Base-by-base conservation (phyloP, 225 moss, liverwort and hornwort species). In the Sphagnum tenellum region DNA sequence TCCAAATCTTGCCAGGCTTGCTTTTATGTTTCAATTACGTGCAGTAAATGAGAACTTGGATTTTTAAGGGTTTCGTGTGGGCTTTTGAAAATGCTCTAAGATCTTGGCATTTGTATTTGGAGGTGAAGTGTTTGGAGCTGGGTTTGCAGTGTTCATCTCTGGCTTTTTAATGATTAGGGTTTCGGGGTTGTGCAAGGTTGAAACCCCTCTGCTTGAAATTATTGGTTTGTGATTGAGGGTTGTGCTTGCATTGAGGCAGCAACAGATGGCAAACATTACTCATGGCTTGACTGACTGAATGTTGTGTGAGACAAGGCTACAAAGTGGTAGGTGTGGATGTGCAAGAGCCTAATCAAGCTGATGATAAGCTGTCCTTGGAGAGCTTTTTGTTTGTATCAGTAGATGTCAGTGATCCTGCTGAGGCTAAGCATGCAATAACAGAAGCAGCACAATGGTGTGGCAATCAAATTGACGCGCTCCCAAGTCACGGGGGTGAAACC, bases 271-370 rank as follows among this genome's bases (percentile, higher is more conserved):
- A 59, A 71, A 46, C 11, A 60, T 49, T 56, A 13, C 52, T 67
- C 45, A 11, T 6, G 11, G 12, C 12, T 9, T 9, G 47, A 12
- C 5, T 29, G 11, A 12, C 50, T 65, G 3, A 7, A 48, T 67
- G 64, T 29, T 29, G 29, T 29, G 29, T 29, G 29, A 29, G 8
- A 63, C 70, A 86, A 82, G 86, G 86, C 50, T 86, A 83, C 71
- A 80, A 72, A 48, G 86, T 86, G 63, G 78, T 86, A 60, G 86
- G 83, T 67, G 80, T 76, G 45, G 86, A 86, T 62, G 49, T 83
- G 47, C 70, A 49, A 51, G 71, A 62, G 63, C 67, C 59, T 66
- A 66, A 64, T 49, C 49, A 69, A 53, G 73, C 67, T 44, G 29
- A 29, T 29, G 69, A 69, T 12, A 72, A 79, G 51, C 66, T 79